A percentile compares a stretch with the other conserved stretches of the same genome.
Conservation (phyloP, 805 yeast genomes). For the Yamadazyma ubonensis region DNA sequence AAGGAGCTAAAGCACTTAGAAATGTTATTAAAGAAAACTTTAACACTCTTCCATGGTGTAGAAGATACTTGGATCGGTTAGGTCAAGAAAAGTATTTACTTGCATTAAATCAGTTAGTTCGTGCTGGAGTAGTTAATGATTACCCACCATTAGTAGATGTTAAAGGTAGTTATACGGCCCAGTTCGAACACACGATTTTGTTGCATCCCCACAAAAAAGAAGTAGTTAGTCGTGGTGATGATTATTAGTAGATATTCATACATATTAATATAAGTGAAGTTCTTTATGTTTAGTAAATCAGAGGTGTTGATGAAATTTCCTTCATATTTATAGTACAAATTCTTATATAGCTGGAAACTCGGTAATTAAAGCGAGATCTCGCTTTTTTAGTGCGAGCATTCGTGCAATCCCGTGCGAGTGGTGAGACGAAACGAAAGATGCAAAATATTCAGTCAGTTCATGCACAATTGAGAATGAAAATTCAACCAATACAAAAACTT, state of each 20-base stretch:
- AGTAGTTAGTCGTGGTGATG: constrained; percentile 93
- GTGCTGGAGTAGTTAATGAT: constrained; percentile 84
- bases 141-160: constrained; percentile 90
- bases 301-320: no score
- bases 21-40: constrained; percentile 73
- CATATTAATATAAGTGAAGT: background rate
- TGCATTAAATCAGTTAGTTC: constrained; percentile 82
- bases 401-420: no score
- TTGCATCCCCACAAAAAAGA: constrained; percentile 91
- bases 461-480: no score
- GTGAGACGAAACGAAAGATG: no score
- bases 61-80: constrained; percentile 85
- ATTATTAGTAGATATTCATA: constrained; percentile 50
- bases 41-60: constrained; percentile 95
- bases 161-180: constrained; percentile 90
- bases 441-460: no score
- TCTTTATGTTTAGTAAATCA: no score
- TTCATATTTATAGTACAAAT: no score
- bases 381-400: no score
- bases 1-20: constrained; percentile 68
- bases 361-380: no score
- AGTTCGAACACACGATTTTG: constrained; percentile 90
- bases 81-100: constrained; percentile 91
- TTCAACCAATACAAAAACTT: no score
- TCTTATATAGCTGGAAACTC: no score